Conservation (phyloP, 331 rosid species). For the Malus hybrid region DNA sequence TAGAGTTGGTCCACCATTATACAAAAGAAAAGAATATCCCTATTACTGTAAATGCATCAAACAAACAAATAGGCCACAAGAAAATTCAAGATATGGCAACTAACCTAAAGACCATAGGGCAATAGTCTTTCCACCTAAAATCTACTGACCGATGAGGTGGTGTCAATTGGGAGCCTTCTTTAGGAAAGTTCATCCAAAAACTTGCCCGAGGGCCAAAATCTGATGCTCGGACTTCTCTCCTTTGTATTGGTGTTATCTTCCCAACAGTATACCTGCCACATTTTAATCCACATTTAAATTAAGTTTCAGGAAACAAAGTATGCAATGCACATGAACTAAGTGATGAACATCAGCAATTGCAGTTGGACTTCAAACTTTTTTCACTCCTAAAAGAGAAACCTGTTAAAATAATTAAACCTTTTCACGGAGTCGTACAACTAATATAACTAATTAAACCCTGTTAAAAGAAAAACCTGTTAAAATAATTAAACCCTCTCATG, state of each 20-base stretch:
- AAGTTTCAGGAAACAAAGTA: conserved; percentile 15
- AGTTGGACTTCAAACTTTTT: conserved; percentile 2
- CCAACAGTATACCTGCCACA: conserved; percentile 95
- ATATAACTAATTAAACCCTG: not conserved
- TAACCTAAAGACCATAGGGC: conserved; percentile 99
- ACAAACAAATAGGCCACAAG: conserved; percentile 3
- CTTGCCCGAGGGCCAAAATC: conserved; percentile 98
- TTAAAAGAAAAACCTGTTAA: not conserved
- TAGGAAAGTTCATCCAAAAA: conserved; percentile 99
- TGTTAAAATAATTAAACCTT: not conserved
- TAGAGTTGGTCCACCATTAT: not conserved
- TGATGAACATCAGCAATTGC: not conserved
- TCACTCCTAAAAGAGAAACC: conserved; percentile 9
- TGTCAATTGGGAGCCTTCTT: conserved; percentile 91
- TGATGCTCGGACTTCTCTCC: conserved; percentile 85
- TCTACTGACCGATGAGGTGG: conserved; percentile 95
- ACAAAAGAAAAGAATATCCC: not conserved
- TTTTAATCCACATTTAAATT: conserved; percentile 30
- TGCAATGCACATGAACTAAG: conserved; percentile 8
- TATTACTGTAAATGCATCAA: conserved; percentile 7
- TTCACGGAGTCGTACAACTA: not conserved
- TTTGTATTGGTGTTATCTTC: conserved; percentile 93
- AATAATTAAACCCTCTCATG: too few species aligned
- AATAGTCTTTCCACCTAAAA: conserved; percentile 98
- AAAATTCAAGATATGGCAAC: conserved; percentile 21